Conservation (phyloP, 441 rosid genomes). For the Bocquillonia castaneifolia region DNA sequence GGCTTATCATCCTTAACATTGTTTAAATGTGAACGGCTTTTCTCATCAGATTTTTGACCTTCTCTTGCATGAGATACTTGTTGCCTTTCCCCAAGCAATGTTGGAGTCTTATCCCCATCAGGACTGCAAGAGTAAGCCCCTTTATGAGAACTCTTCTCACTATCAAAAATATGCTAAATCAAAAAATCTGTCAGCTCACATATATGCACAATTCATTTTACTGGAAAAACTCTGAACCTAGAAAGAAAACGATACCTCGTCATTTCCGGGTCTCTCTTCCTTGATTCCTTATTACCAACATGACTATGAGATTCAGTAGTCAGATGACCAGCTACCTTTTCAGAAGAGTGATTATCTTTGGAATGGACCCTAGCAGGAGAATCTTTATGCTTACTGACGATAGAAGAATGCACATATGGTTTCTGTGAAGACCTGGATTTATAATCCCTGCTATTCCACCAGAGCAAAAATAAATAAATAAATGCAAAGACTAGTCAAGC, state of each 20-base stretch:
- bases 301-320: slow-evolving; percentile 26
- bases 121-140: slow-evolving; percentile 29
- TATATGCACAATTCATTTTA: background rate
- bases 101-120: slow-evolving; percentile 41
- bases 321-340: slow-evolving; percentile 24
- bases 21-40: slow-evolving; percentile 26
- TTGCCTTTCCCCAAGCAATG: slow-evolving; percentile 21
- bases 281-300: slow-evolving; percentile 26
- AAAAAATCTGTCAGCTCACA: slow-evolving; percentile 13
- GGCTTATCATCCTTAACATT: slow-evolving; percentile 32
- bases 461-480: background rate
- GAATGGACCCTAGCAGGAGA: slow-evolving; percentile 27
- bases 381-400: slow-evolving; percentile 32
- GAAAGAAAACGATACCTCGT: slow-evolving; percentile 39
- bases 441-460: slow-evolving; percentile 30
- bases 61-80: slow-evolving; percentile 19
- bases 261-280: slow-evolving; percentile 41
- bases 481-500: background rate
- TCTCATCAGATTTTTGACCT: slow-evolving; percentile 41
- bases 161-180: slow-evolving; percentile 31
- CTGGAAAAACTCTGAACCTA: background rate
- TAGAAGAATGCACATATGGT: slow-evolving; percentile 33
- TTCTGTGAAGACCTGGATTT: slow-evolving; percentile 33
- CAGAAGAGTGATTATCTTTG: slow-evolving; percentile 30
- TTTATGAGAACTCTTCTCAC: slow-evolving; percentile 46